Percentiles rank a stretch among this genome's conserved stretches.
These are phyloP conservation scores for Geotrichum reessii DNA, from an alignment of 1,139 yeast species.

Conservation along the genomic window DNA sequence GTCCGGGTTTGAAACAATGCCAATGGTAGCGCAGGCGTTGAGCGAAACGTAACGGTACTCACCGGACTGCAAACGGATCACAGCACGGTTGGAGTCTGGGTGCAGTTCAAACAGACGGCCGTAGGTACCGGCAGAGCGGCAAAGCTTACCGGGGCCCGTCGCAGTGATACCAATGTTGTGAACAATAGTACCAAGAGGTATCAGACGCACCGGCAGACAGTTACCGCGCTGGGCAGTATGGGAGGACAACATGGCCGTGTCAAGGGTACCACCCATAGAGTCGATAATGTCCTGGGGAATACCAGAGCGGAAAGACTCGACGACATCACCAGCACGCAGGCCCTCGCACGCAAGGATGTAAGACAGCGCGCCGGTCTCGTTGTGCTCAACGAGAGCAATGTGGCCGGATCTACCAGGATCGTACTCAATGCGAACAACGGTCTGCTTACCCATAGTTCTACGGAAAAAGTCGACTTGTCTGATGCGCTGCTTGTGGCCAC, in stretches of 20 bases:
- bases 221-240: slow-evolving; percentile 90
- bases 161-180: slow-evolving; percentile 78
- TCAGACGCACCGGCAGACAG: slow-evolving; percentile 85
- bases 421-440: slow-evolving; percentile 83
- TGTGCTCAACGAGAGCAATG: slow-evolving; percentile 74
- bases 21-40: slow-evolving; percentile 90
- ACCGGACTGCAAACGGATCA: slow-evolving; percentile 80
- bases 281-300: slow-evolving; percentile 70
- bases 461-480: slow-evolving; percentile 78
- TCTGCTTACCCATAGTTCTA: slow-evolving; percentile 60
- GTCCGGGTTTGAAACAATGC: slow-evolving; percentile 90
- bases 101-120: slow-evolving; percentile 82
- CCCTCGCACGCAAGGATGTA: slow-evolving; percentile 92
- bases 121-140: slow-evolving; percentile 91
- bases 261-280: slow-evolving; percentile 80
- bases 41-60: slow-evolving; percentile 86
- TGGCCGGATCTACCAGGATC: slow-evolving; percentile 96
- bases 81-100: slow-evolving; percentile 64
- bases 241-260: slow-evolving; percentile 85
- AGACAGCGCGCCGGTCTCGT: slow-evolving; percentile 55
- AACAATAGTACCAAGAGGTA: slow-evolving; percentile 86
- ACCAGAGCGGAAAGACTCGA: slow-evolving; percentile 84
- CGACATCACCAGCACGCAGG: slow-evolving; percentile 82
- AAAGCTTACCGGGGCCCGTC: slow-evolving; percentile 83
- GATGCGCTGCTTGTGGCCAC: slow-evolving; percentile 87